Base-by-base conservation (phyloP, 345 rosid species). In the Turritis glabra region DNA sequence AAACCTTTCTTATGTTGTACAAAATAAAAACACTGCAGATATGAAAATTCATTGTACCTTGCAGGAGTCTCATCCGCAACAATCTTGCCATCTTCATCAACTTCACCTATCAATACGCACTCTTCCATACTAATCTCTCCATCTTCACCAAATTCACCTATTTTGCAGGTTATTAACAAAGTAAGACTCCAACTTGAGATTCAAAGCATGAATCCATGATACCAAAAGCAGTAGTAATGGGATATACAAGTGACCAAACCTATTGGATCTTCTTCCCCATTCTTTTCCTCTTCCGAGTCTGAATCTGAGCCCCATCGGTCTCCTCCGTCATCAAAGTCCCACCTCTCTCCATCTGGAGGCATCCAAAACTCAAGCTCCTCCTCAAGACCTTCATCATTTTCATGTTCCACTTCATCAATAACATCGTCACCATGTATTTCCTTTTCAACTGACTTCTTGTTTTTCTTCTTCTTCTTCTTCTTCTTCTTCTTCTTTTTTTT, bases 331-430 rank as follows among this genome's bases (percentile, higher is more conserved):
- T 78, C 81, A 53, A 78, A 78, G 60, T 78, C 81, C 81, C 81
- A 78, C 44, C 96, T 90, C 3, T 87, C 88, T n/a, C 96, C 97
- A 25, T 19, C 81, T 0, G 95, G 90, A 26, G 98, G 98, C 80
- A 91, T 79, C 98, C 98, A 91, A 84, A 91, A 91, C 21, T 88
- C 96, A 62, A 38, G 80, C 52, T 86, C 94, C 73, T 85, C 97
- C 10, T 82, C 68, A 57, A 11, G 62, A 12, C 57, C 72, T 47
- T 71, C 77, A 65, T 8, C 77, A 48, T 71, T 72, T 71, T 22
- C 69, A 59, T 65, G 33, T 41, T 50, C 69, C 2, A 58, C 69
- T 32, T 51, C 81, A 66, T 50, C 69, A 58, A 4, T 13, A 17
- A 14, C 77, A 32, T 72, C 73, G 12, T 72, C 69, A 8, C 9